Evolutionary conservation across 345 rosid species (phyloP), one percentile per base, ranked within the genome.

Genomic region (Limnanthes douglasii): DNA sequence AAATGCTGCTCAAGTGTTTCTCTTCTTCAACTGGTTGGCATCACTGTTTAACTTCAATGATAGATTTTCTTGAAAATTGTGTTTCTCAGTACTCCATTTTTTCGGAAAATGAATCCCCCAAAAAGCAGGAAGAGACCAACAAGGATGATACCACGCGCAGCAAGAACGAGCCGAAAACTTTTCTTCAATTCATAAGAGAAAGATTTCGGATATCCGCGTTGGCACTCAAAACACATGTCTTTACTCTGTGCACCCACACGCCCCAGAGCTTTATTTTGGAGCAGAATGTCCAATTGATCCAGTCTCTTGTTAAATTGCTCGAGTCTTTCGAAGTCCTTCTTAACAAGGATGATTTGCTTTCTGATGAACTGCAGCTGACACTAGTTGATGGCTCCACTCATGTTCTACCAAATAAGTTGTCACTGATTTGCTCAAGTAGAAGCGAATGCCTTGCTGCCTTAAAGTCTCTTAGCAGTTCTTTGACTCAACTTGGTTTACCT

Each of bases 21-120:
- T 20, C 11, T 3, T 39, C 56, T n/a, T 0, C 1, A n/a, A 18
- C 29, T 3, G 80, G 75, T 1, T 72, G 75, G 74, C 48, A 39
- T 18, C 34, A 36, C 18, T 50, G 38, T 41, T 46, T 52, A 6
- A 24, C 11, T 3, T 33, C 39, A 6, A 39, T 60, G 64, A 60
- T 51, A 26, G 3, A 5, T 24, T 64, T 72, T 19, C 66, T 72
- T 61, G 6, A 21, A 31, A 16, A 0, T 10, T 1, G 54, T 34
- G 27, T 61, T 57, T 37, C 0, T 0, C 5, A 21, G 30, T 48
- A 31, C 37, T 6, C 38, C n/a, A n/a, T n/a, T n/a, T n/a, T 4
- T 1, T 14, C 13, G 21, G 39, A 11, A n/a, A 34, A 26, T 12
- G 8, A n/a, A 35, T 3, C 10, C 2, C 9, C 3, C 1, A 8